A percentile compares a stretch with the other conserved stretches of the same genome.
These are phyloP conservation scores for Torulaspora delbrueckii DNA, from an alignment of 805 yeast species.

Conservation along the genomic window DNA sequence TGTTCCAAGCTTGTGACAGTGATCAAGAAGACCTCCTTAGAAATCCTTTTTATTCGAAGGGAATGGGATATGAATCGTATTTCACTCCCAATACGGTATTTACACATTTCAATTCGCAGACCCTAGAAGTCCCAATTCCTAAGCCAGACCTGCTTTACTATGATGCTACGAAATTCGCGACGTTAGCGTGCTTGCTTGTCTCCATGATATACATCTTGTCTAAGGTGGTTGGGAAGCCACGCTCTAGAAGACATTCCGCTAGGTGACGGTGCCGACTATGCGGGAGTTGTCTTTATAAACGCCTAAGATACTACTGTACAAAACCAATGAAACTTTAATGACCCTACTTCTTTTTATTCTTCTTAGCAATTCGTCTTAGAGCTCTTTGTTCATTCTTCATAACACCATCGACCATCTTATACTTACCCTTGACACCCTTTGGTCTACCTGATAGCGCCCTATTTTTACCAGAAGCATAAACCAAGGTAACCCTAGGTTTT, in stretches of 20 bases:
- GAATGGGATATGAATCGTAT: constrained; percentile 42
- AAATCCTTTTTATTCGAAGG: constrained; percentile 39
- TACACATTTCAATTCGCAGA: constrained; percentile 30
- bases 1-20: constrained; percentile 50
- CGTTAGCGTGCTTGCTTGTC: constrained; percentile 34
- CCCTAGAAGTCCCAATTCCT: constrained; percentile 39
- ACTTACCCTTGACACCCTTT: constrained; percentile 92
- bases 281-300: constrained; percentile 1
- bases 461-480: constrained; percentile 81
- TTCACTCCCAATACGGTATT: constrained; percentile 46
- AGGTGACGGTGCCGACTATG: neutral
- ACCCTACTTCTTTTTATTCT: constrained; percentile 50
- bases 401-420: constrained; percentile 98
- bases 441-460: constrained; percentile 93
- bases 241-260: neutral
- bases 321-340: neutral
- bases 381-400: constrained; percentile 97
- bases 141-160: constrained; percentile 36
- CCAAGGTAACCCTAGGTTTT: constrained; percentile 81
- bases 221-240: constrained; percentile 19
- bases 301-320: constrained; percentile 7
- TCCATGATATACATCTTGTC: constrained; percentile 35
- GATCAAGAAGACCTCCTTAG: constrained; percentile 19
- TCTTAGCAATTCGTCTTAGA: constrained; percentile 81
- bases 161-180: constrained; percentile 33